A percentile compares a stretch with the other conserved stretches of the same genome.
These are phyloP conservation scores for Breviolum minutum DNA, from an alignment of 73 alveolate genomes.

Conservation along the genomic window DNA sequence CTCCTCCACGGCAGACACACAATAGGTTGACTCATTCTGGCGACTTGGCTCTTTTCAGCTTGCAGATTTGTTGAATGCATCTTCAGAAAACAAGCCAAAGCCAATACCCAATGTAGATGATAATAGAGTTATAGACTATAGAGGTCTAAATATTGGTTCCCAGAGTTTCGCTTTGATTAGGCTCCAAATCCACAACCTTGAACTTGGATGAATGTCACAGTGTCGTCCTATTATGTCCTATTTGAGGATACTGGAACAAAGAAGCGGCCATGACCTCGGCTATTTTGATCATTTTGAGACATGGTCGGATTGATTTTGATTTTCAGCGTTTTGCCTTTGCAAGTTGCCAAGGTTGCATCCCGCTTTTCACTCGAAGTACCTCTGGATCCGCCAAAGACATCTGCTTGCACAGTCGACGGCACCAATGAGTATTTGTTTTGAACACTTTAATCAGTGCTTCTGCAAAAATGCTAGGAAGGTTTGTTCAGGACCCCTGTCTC, in stretches of 20 bases:
- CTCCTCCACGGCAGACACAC: background rate
- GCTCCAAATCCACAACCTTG: too few relatives aligned
- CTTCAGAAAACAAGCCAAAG: background rate
- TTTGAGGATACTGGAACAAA: constrained; percentile 25
- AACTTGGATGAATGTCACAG: too few relatives aligned
- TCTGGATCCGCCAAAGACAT: background rate
- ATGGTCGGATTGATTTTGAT: background rate
- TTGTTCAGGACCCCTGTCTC: too few relatives aligned
- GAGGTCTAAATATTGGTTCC: too few relatives aligned
- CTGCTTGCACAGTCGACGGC: background rate
- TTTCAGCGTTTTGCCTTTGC: background rate
- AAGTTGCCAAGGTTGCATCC: constrained; percentile 30
- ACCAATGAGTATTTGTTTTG: too few relatives aligned
- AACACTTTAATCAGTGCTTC: too few relatives aligned
- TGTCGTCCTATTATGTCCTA: too few relatives aligned
- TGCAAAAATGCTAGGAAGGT: too few relatives aligned
- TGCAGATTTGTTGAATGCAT: background rate
- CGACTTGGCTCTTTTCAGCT: background rate
- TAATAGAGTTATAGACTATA: too few relatives aligned
- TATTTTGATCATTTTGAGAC: too few relatives aligned
- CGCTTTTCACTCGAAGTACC: constrained; percentile 7
- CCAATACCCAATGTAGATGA: too few relatives aligned
- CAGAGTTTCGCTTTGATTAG: too few relatives aligned
- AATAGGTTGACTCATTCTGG: background rate
- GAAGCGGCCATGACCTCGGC: background rate